Evolutionary conservation across 768 basidiomycete genomes (phyloP).

Genomic region (Xerocomellus amylosporus): DNA sequence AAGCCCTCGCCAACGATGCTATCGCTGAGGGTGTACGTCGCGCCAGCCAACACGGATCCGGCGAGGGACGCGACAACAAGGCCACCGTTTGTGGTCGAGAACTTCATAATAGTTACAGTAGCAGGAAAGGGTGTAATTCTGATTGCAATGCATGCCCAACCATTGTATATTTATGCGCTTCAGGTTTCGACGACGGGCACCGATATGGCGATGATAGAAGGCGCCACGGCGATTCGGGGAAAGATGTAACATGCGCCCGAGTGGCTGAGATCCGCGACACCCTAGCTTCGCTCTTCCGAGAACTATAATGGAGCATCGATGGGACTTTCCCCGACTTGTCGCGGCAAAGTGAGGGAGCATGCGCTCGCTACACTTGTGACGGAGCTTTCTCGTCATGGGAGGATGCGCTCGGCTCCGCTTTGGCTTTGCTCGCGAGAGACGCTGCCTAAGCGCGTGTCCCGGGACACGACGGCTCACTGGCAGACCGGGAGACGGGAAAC

Average conservation of each 20-base stretch:
- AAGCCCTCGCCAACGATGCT: slow-evolving; percentile 31
- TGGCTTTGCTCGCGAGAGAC: too few species aligned
- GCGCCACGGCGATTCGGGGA: neutral
- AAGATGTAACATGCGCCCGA: slow-evolving; percentile 6
- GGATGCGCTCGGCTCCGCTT: too few species aligned
- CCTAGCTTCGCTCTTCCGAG: neutral
- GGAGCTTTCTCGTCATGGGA: too few species aligned
- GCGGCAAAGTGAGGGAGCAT: neutral
- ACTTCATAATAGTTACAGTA: slow-evolving; percentile 15
- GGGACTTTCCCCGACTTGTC: neutral
- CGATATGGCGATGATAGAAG: neutral
- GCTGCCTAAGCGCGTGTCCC: too few species aligned
- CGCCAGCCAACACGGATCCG: slow-evolving; percentile 17
- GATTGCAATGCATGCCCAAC: neutral
- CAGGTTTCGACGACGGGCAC: neutral
- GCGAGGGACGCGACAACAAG: slow-evolving; percentile 15
- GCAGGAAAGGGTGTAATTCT: neutral
- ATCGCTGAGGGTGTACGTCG: slow-evolving; percentile 28
- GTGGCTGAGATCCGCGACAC: neutral
- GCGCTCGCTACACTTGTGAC: neutral
- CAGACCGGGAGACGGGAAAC: too few species aligned
- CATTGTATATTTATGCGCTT: slow-evolving; percentile 21
- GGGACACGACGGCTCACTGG: too few species aligned
- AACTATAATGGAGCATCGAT: neutral
- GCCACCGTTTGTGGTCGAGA: neutral